phyloP scores from a whole-genome alignment of 495 filamentous ascomycete species.

The Hypoxylon fragiforme region DNA sequence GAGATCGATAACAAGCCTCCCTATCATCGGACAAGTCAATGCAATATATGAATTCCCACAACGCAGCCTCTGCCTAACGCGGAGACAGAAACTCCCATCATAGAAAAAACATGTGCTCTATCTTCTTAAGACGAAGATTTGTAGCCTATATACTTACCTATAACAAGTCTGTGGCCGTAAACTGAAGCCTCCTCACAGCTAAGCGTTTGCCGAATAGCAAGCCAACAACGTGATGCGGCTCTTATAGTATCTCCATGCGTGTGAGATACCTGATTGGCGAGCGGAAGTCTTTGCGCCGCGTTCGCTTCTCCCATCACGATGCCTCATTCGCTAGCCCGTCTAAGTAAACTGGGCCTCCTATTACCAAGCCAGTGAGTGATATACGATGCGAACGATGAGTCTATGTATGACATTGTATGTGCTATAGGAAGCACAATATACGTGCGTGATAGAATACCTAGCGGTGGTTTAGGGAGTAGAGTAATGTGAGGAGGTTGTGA shows the following conservation, averaged over 20 bases:
- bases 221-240: slow-evolving; percentile 4
- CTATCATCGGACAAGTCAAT: too few relatives aligned
- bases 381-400: neutral
- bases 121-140: too few relatives aligned
- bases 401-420: neutral
- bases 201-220: slow-evolving; percentile 2
- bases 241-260: neutral
- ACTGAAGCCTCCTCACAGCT: neutral
- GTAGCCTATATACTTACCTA: too few relatives aligned
- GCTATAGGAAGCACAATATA: slow-evolving; percentile 18
- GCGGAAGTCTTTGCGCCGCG: slow-evolving; percentile 20
- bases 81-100: too few relatives aligned
- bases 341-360: slow-evolving; percentile 3
- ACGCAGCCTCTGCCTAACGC: too few relatives aligned
- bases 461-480: neutral
- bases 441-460: slow-evolving; percentile 3
- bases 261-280: slow-evolving; percentile 4
- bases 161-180: too few relatives aligned
- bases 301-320: slow-evolving; percentile 2
- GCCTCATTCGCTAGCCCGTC: slow-evolving; percentile 6
- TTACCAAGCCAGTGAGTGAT: neutral
- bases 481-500: too few relatives aligned
- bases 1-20: too few relatives aligned
- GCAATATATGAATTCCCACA: too few relatives aligned
- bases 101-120: too few relatives aligned